phyloP scores from a whole-genome alignment of 805 yeast genomes.

The Lachancea quebecensis region DNA sequence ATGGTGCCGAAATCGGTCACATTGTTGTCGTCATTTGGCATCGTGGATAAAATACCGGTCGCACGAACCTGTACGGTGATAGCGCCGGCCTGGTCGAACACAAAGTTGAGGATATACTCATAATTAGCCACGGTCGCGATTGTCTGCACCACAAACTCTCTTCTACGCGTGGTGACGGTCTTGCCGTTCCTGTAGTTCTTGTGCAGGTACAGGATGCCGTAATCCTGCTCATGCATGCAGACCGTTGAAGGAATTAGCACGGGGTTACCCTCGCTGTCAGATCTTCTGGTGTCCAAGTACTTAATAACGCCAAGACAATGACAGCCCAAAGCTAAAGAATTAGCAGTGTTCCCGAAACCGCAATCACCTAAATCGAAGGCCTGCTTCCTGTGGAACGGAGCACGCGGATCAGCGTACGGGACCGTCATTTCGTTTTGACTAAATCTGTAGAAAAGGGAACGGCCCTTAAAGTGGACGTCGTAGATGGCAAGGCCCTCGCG shows the following conservation, averaged over 20 bases:
- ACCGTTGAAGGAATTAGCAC: conserved; percentile 58
- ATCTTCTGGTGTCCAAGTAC: conserved; percentile 58
- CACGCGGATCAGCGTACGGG: conserved; percentile 80
- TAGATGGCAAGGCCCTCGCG: conserved; percentile 78
- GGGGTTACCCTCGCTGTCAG: conserved; percentile 55
- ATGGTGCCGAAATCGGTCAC: conserved; percentile 63
- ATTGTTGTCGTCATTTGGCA: conserved; percentile 67
- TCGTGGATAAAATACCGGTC: conserved; percentile 79
- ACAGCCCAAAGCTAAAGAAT: conserved; percentile 65
- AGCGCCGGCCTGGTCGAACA: conserved; percentile 72
- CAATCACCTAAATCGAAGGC: conserved; percentile 83
- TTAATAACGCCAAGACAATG: conserved; percentile 77
- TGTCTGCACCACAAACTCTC: conserved; percentile 73
- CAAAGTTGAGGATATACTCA: conserved; percentile 67
- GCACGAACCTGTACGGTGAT: conserved; percentile 76
- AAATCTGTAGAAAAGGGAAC: conserved; percentile 66
- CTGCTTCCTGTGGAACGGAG: conserved; percentile 78
- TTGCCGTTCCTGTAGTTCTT: conserved; percentile 67
- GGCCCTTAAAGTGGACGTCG: conserved; percentile 67
- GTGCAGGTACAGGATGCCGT: conserved; percentile 72
- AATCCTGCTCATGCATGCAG: conserved; percentile 76
- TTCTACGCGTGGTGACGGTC: conserved; percentile 69
- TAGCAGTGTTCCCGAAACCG: conserved; percentile 72
- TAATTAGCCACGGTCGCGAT: conserved; percentile 82
- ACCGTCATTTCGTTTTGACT: conserved; percentile 81